phyloP scores from a whole-genome alignment of 352 stramenopile genomes.

The Phytopythium montanum region DNA sequence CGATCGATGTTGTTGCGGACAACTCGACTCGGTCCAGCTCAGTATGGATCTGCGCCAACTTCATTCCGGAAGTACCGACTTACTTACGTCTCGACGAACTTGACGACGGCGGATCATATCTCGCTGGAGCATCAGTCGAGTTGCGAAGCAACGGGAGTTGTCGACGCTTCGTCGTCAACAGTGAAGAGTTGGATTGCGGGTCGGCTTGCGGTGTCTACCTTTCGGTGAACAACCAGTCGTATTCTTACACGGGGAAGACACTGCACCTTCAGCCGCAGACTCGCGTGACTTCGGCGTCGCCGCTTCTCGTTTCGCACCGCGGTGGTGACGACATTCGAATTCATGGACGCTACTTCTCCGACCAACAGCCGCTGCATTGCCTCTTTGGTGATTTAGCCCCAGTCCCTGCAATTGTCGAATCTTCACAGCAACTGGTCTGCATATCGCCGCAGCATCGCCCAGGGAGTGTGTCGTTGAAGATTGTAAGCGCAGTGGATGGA shows the following conservation, averaged over 20 bases:
- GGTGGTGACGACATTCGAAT: constrained; percentile 29
- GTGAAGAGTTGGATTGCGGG: constrained; percentile 6
- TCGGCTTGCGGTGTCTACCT: constrained; percentile 24
- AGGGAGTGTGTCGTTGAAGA: constrained; percentile 17
- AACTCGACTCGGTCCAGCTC: neutral
- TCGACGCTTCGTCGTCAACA: neutral
- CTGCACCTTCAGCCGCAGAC: constrained; percentile 12
- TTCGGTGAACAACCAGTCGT: constrained; percentile 45
- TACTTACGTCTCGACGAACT: neutral
- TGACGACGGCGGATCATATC: too few species aligned
- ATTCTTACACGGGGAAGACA: constrained; percentile 17
- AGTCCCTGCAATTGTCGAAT: constrained; percentile 7
- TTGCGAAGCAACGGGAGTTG: neutral
- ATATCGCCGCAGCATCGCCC: constrained; percentile 17
- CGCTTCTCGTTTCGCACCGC: constrained; percentile 23
- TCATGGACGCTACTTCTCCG: constrained; percentile 15
- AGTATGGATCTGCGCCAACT: constrained; percentile 3
- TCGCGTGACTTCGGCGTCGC: constrained; percentile 12
- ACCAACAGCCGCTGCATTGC: constrained; percentile 18
- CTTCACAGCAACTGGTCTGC: constrained; percentile 18
- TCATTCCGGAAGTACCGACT: neutral
- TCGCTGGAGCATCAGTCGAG: neutral
- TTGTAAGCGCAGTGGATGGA: constrained; percentile 9
- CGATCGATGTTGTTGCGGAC: neutral
- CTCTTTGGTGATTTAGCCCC: constrained; percentile 18